Percentiles rank a stretch among this genome's conserved stretches.
phyloP scores from a whole-genome alignment of 495 filamentous ascomycete species.

The Cercophora newfieldiana region DNA sequence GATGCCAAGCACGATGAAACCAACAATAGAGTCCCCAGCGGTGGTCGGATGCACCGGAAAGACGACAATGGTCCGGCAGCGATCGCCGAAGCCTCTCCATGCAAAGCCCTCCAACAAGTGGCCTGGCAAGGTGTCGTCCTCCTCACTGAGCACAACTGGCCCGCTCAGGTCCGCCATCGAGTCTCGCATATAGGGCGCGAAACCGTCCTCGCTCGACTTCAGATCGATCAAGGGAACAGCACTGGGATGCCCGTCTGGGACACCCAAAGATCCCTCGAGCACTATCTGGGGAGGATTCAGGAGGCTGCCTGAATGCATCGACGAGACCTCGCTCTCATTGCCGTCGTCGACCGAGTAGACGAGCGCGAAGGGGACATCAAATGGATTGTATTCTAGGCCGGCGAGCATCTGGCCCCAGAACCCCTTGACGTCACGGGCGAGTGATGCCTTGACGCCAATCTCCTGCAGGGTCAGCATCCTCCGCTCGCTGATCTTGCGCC shows the following conservation, averaged over 20 bases:
- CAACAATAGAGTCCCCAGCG: slow-evolving; percentile 59
- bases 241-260: slow-evolving; percentile 58
- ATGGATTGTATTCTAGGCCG: slow-evolving; percentile 60
- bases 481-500: slow-evolving; percentile 63
- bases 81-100: slow-evolving; percentile 65
- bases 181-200: slow-evolving; percentile 65
- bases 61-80: slow-evolving; percentile 63
- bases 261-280: slow-evolving; percentile 63
- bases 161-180: slow-evolving; percentile 58
- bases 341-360: slow-evolving; percentile 64
- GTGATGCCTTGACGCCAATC: slow-evolving; percentile 66
- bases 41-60: slow-evolving; percentile 71
- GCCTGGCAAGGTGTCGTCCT: slow-evolving; percentile 57
- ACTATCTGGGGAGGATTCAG: slow-evolving; percentile 53
- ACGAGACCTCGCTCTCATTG: slow-evolving; percentile 59
- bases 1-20: slow-evolving; percentile 67
- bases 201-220: slow-evolving; percentile 60
- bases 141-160: slow-evolving; percentile 58
- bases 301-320: slow-evolving; percentile 60
- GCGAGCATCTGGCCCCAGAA: slow-evolving; percentile 61
- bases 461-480: slow-evolving; percentile 68
- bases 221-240: slow-evolving; percentile 58
- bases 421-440: slow-evolving; percentile 62
- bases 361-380: slow-evolving; percentile 63
- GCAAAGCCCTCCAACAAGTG: slow-evolving; percentile 61